phyloP scores from a whole-genome alignment of 2,329 filamentous ascomycete genomes.

The Rugonectria rugulosa region DNA sequence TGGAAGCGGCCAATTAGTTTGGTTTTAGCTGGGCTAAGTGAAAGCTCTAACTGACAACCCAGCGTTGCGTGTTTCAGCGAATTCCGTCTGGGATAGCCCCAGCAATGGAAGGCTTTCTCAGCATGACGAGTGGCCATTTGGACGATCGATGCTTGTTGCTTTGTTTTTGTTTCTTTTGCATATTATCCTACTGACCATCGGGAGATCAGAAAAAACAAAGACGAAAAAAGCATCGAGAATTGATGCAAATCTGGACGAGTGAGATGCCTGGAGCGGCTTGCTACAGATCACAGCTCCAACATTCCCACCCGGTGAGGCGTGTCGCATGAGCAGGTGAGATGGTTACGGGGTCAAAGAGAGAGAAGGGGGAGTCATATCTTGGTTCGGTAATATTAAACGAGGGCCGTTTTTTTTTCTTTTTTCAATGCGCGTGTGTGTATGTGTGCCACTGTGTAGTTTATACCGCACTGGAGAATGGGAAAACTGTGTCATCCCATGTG shows the following conservation, averaged over 20 bases:
- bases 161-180: neutral
- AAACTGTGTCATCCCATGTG: neutral
- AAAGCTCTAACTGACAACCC: too few species aligned
- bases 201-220: too few species aligned
- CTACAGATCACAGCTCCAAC: neutral
- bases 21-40: constrained; percentile 1
- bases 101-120: neutral
- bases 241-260: neutral
- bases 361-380: neutral
- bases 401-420: too few species aligned
- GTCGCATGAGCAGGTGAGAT: constrained; percentile 9
- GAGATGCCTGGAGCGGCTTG: constrained; percentile 3
- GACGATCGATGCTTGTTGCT: neutral
- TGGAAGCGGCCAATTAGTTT: constrained; percentile 14
- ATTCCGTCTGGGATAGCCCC: constrained; percentile 8
- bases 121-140: constrained; percentile 1
- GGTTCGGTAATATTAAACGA: constrained; percentile 4
- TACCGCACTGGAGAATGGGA: too few species aligned
- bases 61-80: neutral
- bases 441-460: too few species aligned
- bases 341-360: neutral
- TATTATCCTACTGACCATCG: too few species aligned
- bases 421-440: too few species aligned
- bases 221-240: neutral
- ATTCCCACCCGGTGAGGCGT: neutral